These are phyloP conservation scores for Chlamydomonas reinhardtii DNA, from an alignment of 163 green algal genomes.

Conservation along the genomic window DNA sequence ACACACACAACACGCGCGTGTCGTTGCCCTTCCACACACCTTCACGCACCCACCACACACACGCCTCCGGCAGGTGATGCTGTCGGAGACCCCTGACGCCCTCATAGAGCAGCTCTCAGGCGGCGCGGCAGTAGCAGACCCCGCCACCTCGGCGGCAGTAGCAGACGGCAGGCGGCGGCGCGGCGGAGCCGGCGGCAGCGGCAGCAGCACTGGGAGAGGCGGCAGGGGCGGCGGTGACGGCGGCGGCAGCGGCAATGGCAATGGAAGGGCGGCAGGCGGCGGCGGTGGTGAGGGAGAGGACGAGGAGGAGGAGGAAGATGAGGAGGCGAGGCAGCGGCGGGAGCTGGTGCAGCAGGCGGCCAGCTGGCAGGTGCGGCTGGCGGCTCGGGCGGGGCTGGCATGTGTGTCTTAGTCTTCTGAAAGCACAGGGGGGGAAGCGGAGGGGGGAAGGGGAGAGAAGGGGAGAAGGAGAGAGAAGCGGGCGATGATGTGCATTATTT, in stretches of 20 bases:
- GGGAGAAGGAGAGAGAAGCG: too few species aligned
- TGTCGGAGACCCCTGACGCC: slow-evolving; percentile 5
- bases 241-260: too few species aligned
- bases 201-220: not conserved
- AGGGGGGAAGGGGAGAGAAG: too few species aligned
- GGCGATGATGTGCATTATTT: too few species aligned
- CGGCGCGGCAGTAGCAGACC: not conserved
- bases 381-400: too few species aligned
- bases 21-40: too few species aligned
- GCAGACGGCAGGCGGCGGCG: not conserved
- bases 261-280: too few species aligned
- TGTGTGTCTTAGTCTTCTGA: too few species aligned
- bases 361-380: slow-evolving; percentile 9
- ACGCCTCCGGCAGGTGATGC: slow-evolving; percentile 40
- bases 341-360: slow-evolving; percentile 17
- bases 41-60: too few species aligned
- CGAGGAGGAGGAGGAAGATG: slow-evolving; percentile 31
- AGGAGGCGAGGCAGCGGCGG: not conserved
- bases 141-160: not conserved
- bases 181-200: too few species aligned
- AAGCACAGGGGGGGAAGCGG: too few species aligned
- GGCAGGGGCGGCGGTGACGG: not conserved
- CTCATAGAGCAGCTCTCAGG: slow-evolving; percentile 13
- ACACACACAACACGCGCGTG: too few species aligned
- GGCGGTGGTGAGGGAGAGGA: not conserved